These are phyloP conservation scores for Atkinsonella texensis DNA, from an alignment of 2,329 filamentous ascomycete genomes.

Conservation along the genomic window DNA sequence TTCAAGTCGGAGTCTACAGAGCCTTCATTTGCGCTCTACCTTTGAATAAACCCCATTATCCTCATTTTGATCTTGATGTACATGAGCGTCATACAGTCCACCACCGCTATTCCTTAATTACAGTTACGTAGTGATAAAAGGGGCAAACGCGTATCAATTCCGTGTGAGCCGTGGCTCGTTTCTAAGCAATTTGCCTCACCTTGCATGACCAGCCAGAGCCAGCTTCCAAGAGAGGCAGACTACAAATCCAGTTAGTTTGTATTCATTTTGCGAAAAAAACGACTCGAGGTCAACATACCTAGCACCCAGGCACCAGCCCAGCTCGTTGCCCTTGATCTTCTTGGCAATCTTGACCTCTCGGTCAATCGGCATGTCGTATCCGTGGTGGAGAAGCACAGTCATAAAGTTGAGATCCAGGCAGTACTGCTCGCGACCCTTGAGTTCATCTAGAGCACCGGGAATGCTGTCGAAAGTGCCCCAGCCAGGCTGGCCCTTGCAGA, in stretches of 20 bases:
- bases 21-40: background rate
- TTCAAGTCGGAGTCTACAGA: background rate
- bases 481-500: constrained; percentile 63
- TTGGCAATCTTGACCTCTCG: constrained; percentile 96
- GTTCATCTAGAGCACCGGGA: constrained; percentile 66
- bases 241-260: constrained; percentile 23
- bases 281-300: constrained; percentile 48
- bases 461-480: constrained; percentile 77
- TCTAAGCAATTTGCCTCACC: constrained; percentile 59
- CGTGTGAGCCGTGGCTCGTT: constrained; percentile 1
- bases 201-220: constrained; percentile 85
- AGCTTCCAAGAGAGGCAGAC: constrained; percentile 70
- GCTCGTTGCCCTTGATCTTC: constrained; percentile 94
- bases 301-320: constrained; percentile 95
- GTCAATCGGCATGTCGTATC: constrained; percentile 96
- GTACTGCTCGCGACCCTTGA: constrained; percentile 72
- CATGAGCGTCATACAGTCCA: background rate
- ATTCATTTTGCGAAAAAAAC: background rate
- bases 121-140: background rate
- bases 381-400: constrained; percentile 82
- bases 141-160: background rate
- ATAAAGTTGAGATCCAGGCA: constrained; percentile 97
- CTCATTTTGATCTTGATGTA: background rate
- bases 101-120: background rate
- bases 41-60: background rate